Percentiles rank a stretch among this genome's conserved stretches.
Conservation (phyloP, 2,329 filamentous ascomycete species). For the Metarhizium humberi region DNA sequence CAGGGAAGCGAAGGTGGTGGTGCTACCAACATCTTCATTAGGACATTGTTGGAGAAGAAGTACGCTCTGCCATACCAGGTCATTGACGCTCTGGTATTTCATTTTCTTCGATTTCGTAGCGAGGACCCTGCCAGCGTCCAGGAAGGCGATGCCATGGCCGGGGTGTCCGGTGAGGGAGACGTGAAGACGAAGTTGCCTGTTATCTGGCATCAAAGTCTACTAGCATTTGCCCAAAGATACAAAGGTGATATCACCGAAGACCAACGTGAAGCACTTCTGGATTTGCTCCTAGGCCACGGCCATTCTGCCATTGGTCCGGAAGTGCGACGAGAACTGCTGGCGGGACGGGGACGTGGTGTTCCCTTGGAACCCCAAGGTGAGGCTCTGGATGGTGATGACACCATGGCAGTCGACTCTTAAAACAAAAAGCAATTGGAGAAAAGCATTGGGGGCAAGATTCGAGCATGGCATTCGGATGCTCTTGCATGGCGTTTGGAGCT, state of each 20-base stretch:
- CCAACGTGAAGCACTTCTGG: conserved; percentile 81
- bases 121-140: conserved; percentile 51
- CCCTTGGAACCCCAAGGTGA: conserved; percentile 45
- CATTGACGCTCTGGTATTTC: conserved; percentile 89
- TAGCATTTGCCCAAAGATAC: conserved; percentile 90
- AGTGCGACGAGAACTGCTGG: conserved; percentile 78
- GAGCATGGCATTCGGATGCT: conserved; percentile 6
- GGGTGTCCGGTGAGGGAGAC: conserved; percentile 34
- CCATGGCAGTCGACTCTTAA: conserved; percentile 63
- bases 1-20: conserved; percentile 78
- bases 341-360: conserved; percentile 77
- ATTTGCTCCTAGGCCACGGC: conserved; percentile 74
- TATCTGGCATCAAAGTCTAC: conserved; percentile 88
- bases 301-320: conserved; percentile 87
- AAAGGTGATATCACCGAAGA: conserved; percentile 95
- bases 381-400: conserved; percentile 71
- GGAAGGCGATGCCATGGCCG: conserved; percentile 42
- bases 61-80: conserved; percentile 94
- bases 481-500: conserved; percentile 13
- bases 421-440: neutral
- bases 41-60: conserved; percentile 87
- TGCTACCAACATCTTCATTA: conserved; percentile 92
- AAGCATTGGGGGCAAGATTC: neutral
- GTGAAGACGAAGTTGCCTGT: conserved; percentile 66
- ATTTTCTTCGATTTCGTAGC: conserved; percentile 83